Evolutionary conservation across 1,284 basidiomycete genomes (phyloP).

Genomic region (Rhodofomes roseus): DNA sequence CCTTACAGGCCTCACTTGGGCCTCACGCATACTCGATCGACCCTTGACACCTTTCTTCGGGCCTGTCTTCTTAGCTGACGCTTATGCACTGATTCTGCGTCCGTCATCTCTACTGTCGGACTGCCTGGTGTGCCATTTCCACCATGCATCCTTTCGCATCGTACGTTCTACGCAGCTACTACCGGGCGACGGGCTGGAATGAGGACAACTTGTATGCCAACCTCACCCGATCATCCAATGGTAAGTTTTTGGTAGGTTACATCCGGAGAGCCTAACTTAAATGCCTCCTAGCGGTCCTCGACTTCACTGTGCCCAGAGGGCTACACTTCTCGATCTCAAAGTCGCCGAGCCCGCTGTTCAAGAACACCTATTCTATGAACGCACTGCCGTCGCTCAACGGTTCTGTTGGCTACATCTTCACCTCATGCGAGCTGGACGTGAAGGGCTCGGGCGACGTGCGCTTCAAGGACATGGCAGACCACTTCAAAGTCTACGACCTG

Average conservation of each 20-base stretch:
- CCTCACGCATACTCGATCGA: background rate
- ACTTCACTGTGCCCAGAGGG: constrained; percentile 79
- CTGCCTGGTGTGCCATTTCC: background rate
- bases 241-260: constrained; percentile 44
- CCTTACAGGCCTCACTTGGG: background rate
- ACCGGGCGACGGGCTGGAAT: constrained; percentile 91
- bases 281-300: constrained; percentile 64
- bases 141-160: constrained; percentile 81
- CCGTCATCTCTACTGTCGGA: background rate
- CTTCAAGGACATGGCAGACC: constrained; percentile 88
- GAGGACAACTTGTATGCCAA: constrained; percentile 94
- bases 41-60: too few relatives aligned
- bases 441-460: constrained; percentile 68
- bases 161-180: constrained; percentile 87
- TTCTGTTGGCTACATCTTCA: constrained; percentile 92
- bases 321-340: constrained; percentile 84
- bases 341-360: constrained; percentile 86
- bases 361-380: constrained; percentile 88
- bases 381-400: constrained; percentile 90
- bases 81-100: background rate
- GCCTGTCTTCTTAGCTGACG: too few relatives aligned
- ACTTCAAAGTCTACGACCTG: constrained; percentile 77
- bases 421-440: constrained; percentile 76
- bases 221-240: constrained; percentile 84
- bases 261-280: constrained; percentile 9